Conservation (phyloP, 2,329 filamentous ascomycete genomes). For the Aspergillus udagawae region DNA sequence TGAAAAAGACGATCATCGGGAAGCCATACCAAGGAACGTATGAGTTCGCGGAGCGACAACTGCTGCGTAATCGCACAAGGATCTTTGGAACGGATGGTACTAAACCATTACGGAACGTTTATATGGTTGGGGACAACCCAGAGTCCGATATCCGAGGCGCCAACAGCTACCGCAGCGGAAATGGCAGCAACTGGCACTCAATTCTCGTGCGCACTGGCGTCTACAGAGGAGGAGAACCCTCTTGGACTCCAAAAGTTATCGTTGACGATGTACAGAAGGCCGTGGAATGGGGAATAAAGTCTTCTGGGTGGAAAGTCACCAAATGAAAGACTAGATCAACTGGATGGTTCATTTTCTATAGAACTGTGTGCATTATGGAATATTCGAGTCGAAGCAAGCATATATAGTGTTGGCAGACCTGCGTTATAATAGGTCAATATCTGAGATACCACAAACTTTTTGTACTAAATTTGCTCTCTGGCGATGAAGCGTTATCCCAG, state of each 20-base stretch:
- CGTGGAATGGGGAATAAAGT: constrained; percentile 69
- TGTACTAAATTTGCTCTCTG: background rate
- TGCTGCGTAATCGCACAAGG: constrained; percentile 57
- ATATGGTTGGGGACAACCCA: constrained; percentile 91
- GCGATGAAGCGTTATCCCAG: background rate
- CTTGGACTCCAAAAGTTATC: constrained; percentile 60
- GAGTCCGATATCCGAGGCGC: constrained; percentile 88
- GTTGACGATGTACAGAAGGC: constrained; percentile 72
- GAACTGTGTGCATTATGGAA: background rate
- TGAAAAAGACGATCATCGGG: constrained; percentile 68
- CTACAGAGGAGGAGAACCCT: constrained; percentile 57
- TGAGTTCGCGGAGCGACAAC: constrained; percentile 72
- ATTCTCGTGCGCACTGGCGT: constrained; percentile 79
- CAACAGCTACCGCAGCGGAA: constrained; percentile 65
- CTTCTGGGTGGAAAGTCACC: constrained; percentile 37
- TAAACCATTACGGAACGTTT: constrained; percentile 65
- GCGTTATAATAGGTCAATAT: background rate
- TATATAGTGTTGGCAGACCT: background rate
- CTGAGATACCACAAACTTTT: background rate
- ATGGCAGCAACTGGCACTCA: constrained; percentile 70
- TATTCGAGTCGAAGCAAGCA: background rate
- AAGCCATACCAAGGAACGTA: constrained; percentile 80
- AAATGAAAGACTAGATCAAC: background rate
- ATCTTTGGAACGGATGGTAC: constrained; percentile 39
- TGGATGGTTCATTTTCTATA: background rate